Evolutionary conservation across 2,329 filamentous ascomycete genomes (phyloP).

Genomic region (Colletotrichum eleusines): DNA sequence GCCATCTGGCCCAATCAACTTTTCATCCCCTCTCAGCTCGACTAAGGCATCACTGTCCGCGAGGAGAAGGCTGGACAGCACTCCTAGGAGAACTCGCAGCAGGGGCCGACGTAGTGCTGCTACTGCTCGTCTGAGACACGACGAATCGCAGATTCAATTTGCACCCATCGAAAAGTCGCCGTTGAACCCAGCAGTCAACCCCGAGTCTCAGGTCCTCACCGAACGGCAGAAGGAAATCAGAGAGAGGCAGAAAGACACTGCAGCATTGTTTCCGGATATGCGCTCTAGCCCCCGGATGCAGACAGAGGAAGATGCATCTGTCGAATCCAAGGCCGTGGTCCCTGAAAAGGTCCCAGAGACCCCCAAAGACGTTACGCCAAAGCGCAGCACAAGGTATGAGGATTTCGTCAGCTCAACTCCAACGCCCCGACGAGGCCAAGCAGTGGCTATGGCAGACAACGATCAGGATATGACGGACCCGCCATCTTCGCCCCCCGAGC

Average conservation of each 20-base stretch:
- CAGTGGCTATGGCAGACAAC: constrained; percentile 59
- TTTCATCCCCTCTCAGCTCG: constrained; percentile 50
- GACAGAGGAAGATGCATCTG: constrained; percentile 32
- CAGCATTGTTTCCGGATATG: constrained; percentile 75
- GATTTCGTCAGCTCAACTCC: constrained; percentile 71
- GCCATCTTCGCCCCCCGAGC: constrained; percentile 70
- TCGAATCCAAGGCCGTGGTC: constrained; percentile 22
- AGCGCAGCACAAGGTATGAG: constrained; percentile 57
- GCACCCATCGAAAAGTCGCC: constrained; percentile 74
- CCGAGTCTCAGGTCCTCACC: constrained; percentile 81
- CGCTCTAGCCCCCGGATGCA: constrained; percentile 62
- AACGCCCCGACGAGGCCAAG: constrained; percentile 68
- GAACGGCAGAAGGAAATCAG: constrained; percentile 84
- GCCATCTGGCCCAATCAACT: constrained; percentile 39
- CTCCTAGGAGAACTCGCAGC: constrained; percentile 41
- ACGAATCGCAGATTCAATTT: constrained; percentile 87
- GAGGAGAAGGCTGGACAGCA: constrained; percentile 45
- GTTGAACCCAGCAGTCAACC: constrained; percentile 54
- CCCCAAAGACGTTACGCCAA: constrained; percentile 59
- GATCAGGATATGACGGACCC: constrained; percentile 64
- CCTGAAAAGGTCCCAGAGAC: constrained; percentile 40
- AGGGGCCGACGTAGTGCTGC: constrained; percentile 22
- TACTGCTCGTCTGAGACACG: constrained; percentile 74
- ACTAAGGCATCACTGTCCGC: constrained; percentile 50
- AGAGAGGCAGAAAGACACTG: constrained; percentile 75